Evolutionary conservation across 2,329 filamentous ascomycete genomes (phyloP), one percentile per base, ranked within the genome.

Genomic region (Stachybotrys chartarum): DNA sequence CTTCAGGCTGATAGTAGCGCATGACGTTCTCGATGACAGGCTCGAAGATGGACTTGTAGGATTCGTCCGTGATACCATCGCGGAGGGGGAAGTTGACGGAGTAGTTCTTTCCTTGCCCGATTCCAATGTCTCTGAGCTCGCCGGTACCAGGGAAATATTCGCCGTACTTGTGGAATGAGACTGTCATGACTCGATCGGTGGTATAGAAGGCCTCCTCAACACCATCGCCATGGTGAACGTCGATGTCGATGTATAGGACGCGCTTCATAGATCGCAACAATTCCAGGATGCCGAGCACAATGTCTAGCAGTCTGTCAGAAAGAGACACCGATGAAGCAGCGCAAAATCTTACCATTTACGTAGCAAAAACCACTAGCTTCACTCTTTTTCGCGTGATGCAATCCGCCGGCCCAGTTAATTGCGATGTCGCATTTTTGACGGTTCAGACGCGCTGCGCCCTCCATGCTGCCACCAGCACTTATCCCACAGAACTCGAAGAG

Each of bases 341-440:
- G 35, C 5, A 32, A 46, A 2, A 52, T 7, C 74, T 78, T 84
- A 83, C 90, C 93, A 70, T 99, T 99, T 64, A 97, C 90, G 71
- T 99, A 99, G 78, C 94, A 99, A 77, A 99, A 99, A 42, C 94
- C 94, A 64, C 88, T 93, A 57, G 94, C 94, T 75, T 97, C 91
- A 61, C 88, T 89, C 75, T 97, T 97, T 73, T 97, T 97, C 48
- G 94, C 94, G 71, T 99, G 94, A 72, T 99, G 94, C 51, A 99
- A 83, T 30, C 94, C 94, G 53, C 94, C 94, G 49, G 92, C 94
- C 94, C 94, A 99, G 73, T 97, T 97, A 71, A 99, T 90, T 18
- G 94, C 94, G 65, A 99, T 96, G 70, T 97, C 91, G 68, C 91
- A 94, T 73, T 97, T 94, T 60, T 90, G 83, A 60, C 92, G 89